Percentiles rank a stretch among this genome's conserved stretches.
phyloP scores from a whole-genome alignment of 768 basidiomycete genomes.

The Agaricus bisporus region DNA sequence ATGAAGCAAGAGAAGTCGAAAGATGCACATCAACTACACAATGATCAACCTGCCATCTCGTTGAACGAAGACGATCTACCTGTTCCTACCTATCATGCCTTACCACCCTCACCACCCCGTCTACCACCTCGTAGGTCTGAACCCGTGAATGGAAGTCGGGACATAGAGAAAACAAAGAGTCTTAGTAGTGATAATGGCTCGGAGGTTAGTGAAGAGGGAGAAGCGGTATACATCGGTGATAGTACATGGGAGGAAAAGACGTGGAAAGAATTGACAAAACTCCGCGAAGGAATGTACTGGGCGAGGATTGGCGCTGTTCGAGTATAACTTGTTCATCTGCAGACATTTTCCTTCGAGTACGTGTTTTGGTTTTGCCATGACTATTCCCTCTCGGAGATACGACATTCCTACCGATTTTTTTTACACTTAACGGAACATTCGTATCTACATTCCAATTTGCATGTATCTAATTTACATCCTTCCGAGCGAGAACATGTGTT shows the following conservation, averaged over 20 bases:
- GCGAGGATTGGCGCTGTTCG: conserved; percentile 55
- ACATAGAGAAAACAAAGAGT: neutral
- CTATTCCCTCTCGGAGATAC: neutral
- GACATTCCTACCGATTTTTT: neutral
- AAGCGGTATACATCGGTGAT: conserved; percentile 49
- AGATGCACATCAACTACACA: neutral
- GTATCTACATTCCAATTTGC: conserved; percentile 6
- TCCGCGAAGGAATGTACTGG: conserved; percentile 86
- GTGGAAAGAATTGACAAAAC: conserved; percentile 69
- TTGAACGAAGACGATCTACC: conserved; percentile 6
- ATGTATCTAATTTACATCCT: conserved; percentile 7
- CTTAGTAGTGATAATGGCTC: neutral
- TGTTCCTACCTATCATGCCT: conserved; percentile 1
- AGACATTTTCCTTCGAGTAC: neutral
- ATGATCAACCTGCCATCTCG: neutral
- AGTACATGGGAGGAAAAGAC: conserved; percentile 81
- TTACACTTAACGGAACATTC: neutral
- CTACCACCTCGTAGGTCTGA: neutral
- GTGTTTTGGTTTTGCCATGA: neutral
- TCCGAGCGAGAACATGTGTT: neutral
- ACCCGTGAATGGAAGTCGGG: neutral
- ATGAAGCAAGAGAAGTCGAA: conserved; percentile 13
- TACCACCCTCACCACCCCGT: neutral
- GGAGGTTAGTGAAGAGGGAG: conserved; percentile 5
- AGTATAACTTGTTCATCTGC: neutral